A percentile compares a stretch with the other conserved stretches of the same genome.
phyloP scores from a whole-genome alignment of 768 basidiomycete species.

The Exsudoporus frostii region DNA sequence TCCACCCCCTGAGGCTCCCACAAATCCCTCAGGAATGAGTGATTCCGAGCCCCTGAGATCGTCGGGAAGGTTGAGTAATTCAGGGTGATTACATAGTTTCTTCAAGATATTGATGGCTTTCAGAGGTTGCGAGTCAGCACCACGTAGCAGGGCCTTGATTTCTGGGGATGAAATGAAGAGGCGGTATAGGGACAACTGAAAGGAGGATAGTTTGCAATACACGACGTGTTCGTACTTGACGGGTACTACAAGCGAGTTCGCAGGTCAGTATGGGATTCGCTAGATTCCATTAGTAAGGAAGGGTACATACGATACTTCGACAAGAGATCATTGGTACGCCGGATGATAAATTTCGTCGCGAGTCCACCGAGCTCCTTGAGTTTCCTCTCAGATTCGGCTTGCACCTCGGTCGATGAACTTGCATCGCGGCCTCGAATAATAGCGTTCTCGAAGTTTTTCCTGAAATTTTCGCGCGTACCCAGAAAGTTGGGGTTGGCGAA shows the following conservation, averaged over 20 bases:
- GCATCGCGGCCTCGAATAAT: slow-evolving; percentile 92
- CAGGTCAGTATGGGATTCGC: background rate
- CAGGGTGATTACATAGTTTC: slow-evolving; percentile 95
- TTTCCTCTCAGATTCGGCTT: slow-evolving; percentile 83
- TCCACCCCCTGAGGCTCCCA: slow-evolving; percentile 39
- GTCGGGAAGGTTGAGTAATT: slow-evolving; percentile 78
- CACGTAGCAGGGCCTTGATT: slow-evolving; percentile 85
- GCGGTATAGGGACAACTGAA: slow-evolving; percentile 83
- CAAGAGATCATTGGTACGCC: slow-evolving; percentile 88
- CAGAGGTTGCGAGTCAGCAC: slow-evolving; percentile 86
- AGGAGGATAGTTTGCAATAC: slow-evolving; percentile 81
- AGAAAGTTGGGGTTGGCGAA: slow-evolving; percentile 92
- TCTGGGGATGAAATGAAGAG: slow-evolving; percentile 91
- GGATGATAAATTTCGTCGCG: slow-evolving; percentile 92
- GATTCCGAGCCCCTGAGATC: slow-evolving; percentile 81
- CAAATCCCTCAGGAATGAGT: slow-evolving; percentile 79
- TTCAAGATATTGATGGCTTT: slow-evolving; percentile 94
- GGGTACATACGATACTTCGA: slow-evolving; percentile 83
- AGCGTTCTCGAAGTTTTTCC: slow-evolving; percentile 91
- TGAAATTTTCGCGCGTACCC: slow-evolving; percentile 85
- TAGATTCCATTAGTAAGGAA: background rate
- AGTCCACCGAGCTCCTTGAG: slow-evolving; percentile 85
- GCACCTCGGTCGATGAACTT: slow-evolving; percentile 73
- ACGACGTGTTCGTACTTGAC: slow-evolving; percentile 99
- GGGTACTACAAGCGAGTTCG: slow-evolving; percentile 59